Evolutionary conservation across 768 basidiomycete genomes (phyloP), one percentile per base, ranked within the genome.

Genomic region (Phylloporus sp.): DNA sequence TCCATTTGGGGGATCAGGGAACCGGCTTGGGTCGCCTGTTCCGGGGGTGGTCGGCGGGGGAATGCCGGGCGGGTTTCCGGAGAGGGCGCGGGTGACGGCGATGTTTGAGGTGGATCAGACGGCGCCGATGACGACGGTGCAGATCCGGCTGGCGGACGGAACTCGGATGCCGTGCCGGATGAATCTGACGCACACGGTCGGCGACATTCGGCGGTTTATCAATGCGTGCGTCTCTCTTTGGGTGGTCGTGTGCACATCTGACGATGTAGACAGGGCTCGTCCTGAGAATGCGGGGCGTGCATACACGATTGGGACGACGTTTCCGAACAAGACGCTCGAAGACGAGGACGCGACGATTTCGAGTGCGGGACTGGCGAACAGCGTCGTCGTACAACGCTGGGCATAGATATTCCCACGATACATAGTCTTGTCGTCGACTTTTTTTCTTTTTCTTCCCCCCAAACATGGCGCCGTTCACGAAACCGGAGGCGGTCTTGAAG

Each of bases 111-210:
- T 97, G 9, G 92, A 98, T 61, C 79, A 80, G 64, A 77, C 69
- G 14, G 72, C 77, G 64, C 94, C 95, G 6, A 86, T 82, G 38
- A 96, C 94, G 33, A 90, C 82, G 64, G 74, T 98, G 10, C 96
- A 97, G 70, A 78, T 98, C 47, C 75, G 96, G 44, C 61, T 98
- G 44, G 90, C 88, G 9, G 93, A 95, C 66, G 95, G 95, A 9
- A 88, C 90, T 22, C 13, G 90, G 58, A 78, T 94, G 61, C 83
- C 88, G 4, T 81, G 80, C 35, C 74, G 89, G 43, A 89, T 95
- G 85, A 98, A 98, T 64, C 70, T 91, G 49, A 85, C 84, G 3
- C 92, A 97, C 60, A 95, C 88, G 1, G 83, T 96, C 3, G 75
- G 78, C 15, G 91, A 96, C 62, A 75, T 96, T 42, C 72, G 91